Base-by-base conservation (phyloP, 2,329 filamentous ascomycete species). In the Colletotrichum trifolii region DNA sequence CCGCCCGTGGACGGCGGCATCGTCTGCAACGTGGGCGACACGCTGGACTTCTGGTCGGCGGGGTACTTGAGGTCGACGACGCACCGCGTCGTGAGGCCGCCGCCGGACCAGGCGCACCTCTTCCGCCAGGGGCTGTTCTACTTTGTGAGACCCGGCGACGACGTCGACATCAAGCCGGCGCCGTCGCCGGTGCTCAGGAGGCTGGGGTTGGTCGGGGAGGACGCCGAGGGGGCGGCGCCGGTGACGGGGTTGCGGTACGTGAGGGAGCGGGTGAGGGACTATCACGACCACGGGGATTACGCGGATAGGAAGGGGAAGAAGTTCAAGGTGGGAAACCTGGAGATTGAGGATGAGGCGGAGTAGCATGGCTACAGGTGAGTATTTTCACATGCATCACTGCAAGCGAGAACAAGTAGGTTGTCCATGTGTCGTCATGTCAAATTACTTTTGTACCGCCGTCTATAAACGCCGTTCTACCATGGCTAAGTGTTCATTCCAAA, bases 1-100 rank as follows among this genome's bases (percentile, higher is more conserved):
- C 74, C 74, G 10, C 78, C 79, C 2, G 76, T 82, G 15, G 76
- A 81, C 40, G 77, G 77, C 2, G 81, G 78, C 1, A 81, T 83
- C 35, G 79, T 80, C 1, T 80, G 81, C 61, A 83, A 84, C 64
- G 80, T 74, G 0, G 73, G 71, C 35, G 73, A 75, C 66, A 72
- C 73, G 8, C 69, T 75, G 7, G 72, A 71, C 62, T 73, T 74
- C 58, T 73, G 71, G 70, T 73, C 72, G 0, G 69, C 69, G 1
- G 71, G 72, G 34, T 75, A 73, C 54, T 67, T 78, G 39, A 74
- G 73, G 69, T 75, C 74, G 9, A 78, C 75, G 3, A 73, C 73
- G 4, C 76, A 78, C 60, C 71, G 76, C 1, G 76, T 78, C 8
- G 71, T 77, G 2, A 67, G 71, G 4, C 76, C 77, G 9, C 76